phyloP scores from a whole-genome alignment of 208 protist species.

The Naegleria lovaniensis region DNA sequence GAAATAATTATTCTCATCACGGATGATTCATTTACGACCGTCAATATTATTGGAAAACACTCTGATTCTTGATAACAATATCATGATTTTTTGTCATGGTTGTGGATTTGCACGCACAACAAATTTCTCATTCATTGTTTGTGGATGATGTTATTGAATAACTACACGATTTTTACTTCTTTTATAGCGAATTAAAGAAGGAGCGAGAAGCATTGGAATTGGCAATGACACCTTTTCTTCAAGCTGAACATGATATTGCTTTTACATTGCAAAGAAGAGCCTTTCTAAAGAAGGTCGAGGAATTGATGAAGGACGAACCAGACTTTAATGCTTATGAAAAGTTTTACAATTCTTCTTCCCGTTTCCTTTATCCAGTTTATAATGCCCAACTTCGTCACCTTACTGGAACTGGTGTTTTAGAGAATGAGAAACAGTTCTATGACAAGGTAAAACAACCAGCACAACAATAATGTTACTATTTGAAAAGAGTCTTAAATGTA shows the following conservation, averaged over 20 bases:
- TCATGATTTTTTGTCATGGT: too few relatives aligned
- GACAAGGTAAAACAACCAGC: background rate
- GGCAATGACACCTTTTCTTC: background rate
- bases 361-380: background rate
- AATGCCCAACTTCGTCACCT: background rate
- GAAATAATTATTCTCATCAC: too few relatives aligned
- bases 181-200: background rate
- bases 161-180: background rate
- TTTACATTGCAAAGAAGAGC: slow-evolving; percentile 1
- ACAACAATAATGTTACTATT: background rate
- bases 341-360: background rate
- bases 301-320: background rate
- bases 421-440: background rate
- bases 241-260: background rate
- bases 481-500: too few relatives aligned
- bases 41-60: too few relatives aligned
- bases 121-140: background rate
- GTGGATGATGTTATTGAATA: too few relatives aligned
- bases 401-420: background rate
- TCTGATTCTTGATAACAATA: too few relatives aligned
- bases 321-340: background rate
- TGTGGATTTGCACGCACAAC: too few relatives aligned
- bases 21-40: too few relatives aligned
- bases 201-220: background rate
- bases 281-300: background rate